Percentiles rank a stretch among this genome's conserved stretches.
Evolutionary conservation across 257 asterid genomes (phyloP).

Genomic region (Capsicum chinense): DNA sequence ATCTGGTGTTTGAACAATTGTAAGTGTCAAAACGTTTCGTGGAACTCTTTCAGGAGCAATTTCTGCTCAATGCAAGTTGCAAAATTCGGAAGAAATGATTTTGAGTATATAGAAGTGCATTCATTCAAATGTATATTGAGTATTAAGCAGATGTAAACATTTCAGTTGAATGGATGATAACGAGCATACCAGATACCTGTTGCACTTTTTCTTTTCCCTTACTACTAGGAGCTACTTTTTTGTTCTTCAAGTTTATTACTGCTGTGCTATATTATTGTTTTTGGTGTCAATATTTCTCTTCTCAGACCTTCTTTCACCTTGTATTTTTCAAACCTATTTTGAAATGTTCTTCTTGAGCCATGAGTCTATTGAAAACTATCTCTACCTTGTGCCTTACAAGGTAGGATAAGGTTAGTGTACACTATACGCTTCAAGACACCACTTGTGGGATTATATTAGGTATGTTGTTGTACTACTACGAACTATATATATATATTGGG

Average conservation of each 20-base stretch:
- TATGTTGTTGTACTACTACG: no score
- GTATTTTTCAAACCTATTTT: neutral
- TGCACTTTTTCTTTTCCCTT: neutral
- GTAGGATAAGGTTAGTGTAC: no score
- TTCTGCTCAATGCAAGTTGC: conserved; percentile 10
- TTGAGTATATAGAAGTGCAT: neutral
- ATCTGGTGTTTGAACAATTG: neutral
- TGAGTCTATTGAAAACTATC: neutral
- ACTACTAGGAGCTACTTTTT: neutral
- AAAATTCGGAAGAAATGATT: neutral
- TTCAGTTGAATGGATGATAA: no score
- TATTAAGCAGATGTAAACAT: neutral
- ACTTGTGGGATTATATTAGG: no score
- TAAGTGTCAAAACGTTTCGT: neutral
- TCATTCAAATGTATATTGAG: neutral
- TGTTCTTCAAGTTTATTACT: neutral
- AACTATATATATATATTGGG: neutral
- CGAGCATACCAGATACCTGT: neutral
- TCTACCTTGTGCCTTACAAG: no score
- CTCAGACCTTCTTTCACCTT: neutral
- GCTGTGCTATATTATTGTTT: neutral
- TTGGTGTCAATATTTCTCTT: neutral
- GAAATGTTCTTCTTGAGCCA: neutral
- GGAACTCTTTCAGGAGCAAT: neutral
- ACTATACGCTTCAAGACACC: no score